Evolutionary conservation across 2,329 filamentous ascomycete genomes (phyloP).

Genomic region (Fusarium ramigenum): DNA sequence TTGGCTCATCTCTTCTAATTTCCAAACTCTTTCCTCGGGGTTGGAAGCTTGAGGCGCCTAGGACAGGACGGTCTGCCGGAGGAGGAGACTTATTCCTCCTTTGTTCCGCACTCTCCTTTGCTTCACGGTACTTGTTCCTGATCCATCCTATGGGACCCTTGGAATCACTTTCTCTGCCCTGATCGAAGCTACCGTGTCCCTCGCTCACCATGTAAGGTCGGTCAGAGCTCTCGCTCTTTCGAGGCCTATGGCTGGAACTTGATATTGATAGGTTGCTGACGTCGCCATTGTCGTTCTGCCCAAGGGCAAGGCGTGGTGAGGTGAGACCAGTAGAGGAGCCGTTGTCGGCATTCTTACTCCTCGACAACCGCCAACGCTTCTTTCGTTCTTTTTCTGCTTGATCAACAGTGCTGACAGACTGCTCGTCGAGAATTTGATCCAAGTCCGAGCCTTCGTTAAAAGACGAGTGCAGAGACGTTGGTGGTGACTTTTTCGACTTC

Average conservation of each 20-base stretch:
- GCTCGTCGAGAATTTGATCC: conserved; percentile 73
- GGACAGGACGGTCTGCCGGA: conserved; percentile 50
- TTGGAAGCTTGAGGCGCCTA: conserved; percentile 44
- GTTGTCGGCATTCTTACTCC: conserved; percentile 66
- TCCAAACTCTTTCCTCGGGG: conserved; percentile 60
- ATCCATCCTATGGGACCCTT: conserved; percentile 67
- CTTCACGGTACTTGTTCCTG: conserved; percentile 68
- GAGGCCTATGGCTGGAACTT: conserved; percentile 62
- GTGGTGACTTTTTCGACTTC: conserved; percentile 76
- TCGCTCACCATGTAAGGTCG: conserved; percentile 52
- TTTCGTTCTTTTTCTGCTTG: conserved; percentile 74
- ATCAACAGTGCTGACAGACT: conserved; percentile 49
- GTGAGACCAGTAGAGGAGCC: conserved; percentile 54
- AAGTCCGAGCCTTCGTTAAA: conserved; percentile 84
- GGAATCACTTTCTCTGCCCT: conserved; percentile 55
- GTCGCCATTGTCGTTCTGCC: conserved; percentile 70
- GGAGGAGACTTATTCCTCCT: conserved; percentile 67
- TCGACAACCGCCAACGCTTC: conserved; percentile 77
- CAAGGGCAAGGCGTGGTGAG: conserved; percentile 60
- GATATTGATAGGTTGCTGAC: conserved; percentile 74
- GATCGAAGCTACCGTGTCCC: conserved; percentile 51
- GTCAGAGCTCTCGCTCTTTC: conserved; percentile 63
- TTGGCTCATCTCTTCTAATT: conserved; percentile 51
- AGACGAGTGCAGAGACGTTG: conserved; percentile 79
- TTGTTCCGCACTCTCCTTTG: conserved; percentile 65